Conservation (phyloP, 352 stramenopile species). For the Phytophthora hybrid region DNA sequence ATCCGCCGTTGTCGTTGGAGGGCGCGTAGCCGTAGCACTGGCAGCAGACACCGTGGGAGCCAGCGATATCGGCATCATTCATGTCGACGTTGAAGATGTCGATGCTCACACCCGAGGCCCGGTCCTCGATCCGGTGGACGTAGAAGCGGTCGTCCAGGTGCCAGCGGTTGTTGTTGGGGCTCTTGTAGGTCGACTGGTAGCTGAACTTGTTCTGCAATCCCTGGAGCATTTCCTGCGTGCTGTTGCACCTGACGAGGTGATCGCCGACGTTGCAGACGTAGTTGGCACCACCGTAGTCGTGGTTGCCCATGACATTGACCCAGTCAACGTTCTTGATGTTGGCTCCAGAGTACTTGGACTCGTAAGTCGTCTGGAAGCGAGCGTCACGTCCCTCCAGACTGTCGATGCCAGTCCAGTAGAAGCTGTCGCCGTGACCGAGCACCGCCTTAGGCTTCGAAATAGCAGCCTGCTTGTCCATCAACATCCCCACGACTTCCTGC, state of each 20-base stretch:
- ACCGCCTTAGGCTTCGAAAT: slow-evolving; percentile 47
- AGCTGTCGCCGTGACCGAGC: slow-evolving; percentile 20
- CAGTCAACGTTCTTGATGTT: slow-evolving; percentile 25
- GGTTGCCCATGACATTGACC: not conserved
- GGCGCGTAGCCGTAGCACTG: slow-evolving; percentile 22
- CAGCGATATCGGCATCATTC: slow-evolving; percentile 59
- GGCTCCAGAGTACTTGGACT: slow-evolving; percentile 7
- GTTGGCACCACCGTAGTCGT: slow-evolving; percentile 19
- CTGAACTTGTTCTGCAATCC: slow-evolving; percentile 24
- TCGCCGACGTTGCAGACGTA: slow-evolving; percentile 23
- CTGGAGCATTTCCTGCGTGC: slow-evolving; percentile 15
- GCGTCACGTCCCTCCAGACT: slow-evolving; percentile 20
- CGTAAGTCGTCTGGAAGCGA: slow-evolving; percentile 16
- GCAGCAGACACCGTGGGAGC: slow-evolving; percentile 52
- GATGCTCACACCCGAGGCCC: slow-evolving; percentile 40
- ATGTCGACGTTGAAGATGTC: slow-evolving; percentile 76
- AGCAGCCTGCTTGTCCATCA: slow-evolving; percentile 45
- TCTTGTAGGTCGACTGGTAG: slow-evolving; percentile 19
- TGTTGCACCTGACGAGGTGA: slow-evolving; percentile 12
- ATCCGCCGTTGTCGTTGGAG: slow-evolving; percentile 2
- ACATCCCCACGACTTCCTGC: slow-evolving; percentile 36
- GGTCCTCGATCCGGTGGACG: slow-evolving; percentile 28
- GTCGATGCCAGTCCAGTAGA: slow-evolving; percentile 27
- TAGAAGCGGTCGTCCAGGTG: slow-evolving; percentile 12
- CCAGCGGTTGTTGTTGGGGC: slow-evolving; percentile 4